Evolutionary conservation across 139 green algal species (phyloP).

Genomic region (Tetraselmis chui): DNA sequence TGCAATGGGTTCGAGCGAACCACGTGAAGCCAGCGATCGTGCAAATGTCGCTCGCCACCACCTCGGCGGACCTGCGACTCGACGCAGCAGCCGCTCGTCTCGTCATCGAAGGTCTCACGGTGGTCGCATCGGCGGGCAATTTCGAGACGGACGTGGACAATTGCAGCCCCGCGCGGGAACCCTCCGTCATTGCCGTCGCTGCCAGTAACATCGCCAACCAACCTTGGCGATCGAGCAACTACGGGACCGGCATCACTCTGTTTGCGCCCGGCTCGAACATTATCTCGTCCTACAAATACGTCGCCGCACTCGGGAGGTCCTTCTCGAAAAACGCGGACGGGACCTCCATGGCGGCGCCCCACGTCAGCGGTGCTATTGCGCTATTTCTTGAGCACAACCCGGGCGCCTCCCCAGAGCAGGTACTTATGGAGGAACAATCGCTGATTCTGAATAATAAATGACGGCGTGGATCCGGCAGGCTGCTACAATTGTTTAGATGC

Average conservation of each 20-base stretch:
- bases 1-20: background rate
- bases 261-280: slow-evolving; percentile 5
- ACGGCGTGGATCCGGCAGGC: too few relatives aligned
- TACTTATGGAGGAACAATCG: too few relatives aligned
- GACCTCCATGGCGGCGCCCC: slow-evolving; percentile 7
- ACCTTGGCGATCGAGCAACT: slow-evolving; percentile 1
- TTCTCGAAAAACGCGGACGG: slow-evolving; percentile 3
- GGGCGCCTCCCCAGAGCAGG: background rate
- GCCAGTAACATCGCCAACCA: slow-evolving; percentile 1
- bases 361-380: slow-evolving; percentile 6
- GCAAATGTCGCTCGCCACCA: slow-evolving; percentile 1
- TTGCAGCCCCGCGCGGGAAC: background rate
- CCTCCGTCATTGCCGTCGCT: background rate
- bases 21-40: slow-evolving; percentile 7
- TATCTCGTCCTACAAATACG: background rate
- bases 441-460: too few relatives aligned
- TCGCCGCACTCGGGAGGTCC: background rate
- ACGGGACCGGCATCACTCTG: slow-evolving; percentile 2
- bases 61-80: slow-evolving; percentile 2
- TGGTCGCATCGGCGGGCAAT: slow-evolving; percentile 7
- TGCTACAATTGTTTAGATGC: too few relatives aligned
- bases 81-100: background rate
- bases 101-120: background rate
- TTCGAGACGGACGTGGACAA: slow-evolving; percentile 3
- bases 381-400: background rate